Base-by-base conservation (phyloP, 116 monocot species). In the Posidonia oceanica region DNA sequence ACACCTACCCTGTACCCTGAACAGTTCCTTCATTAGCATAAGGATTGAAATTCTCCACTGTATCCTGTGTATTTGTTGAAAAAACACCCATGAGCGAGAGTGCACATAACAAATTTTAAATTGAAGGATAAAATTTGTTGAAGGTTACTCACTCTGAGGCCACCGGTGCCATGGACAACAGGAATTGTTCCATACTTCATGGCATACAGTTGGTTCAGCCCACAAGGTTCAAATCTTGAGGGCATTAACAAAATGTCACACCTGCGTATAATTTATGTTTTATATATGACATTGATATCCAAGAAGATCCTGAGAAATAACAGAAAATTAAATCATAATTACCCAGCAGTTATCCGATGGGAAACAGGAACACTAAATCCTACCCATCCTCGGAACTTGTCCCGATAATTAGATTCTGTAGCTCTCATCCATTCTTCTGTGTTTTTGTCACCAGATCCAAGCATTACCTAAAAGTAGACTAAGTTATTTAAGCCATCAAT, bases 161-260 rank as follows among this genome's bases (percentile, higher is more conserved):
- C n/a, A n/a, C n/a, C n/a, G n/a, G n/a, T n/a, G n/a, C n/a, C n/a
- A n/a, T n/a, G n/a, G n/a, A n/a, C n/a, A n/a, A n/a, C n/a, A n/a
- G n/a, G n/a, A n/a, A n/a, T n/a, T n/a, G n/a, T n/a, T n/a, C n/a
- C n/a, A n/a, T n/a, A n/a, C n/a, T n/a, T n/a, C n/a, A n/a, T n/a
- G n/a, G n/a, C n/a, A n/a, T n/a, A n/a, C n/a, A n/a, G n/a, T n/a
- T n/a, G n/a, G n/a, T n/a, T n/a, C n/a, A n/a, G n/a, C n/a, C n/a
- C n/a, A n/a, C n/a, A n/a, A n/a, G n/a, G n/a, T n/a, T n/a, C n/a
- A n/a, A n/a, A n/a, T n/a, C n/a, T n/a, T n/a, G 95, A 95, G 4
- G 95, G 91, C 95, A 95, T 95, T 61, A 91, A 73, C 48, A 95
- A 75, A 77, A 91, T 91, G 79, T 95, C 91, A 72, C 91, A 88